Evolutionary conservation across 352 stramenopile species (phyloP), one percentile per base, ranked within the genome.

Genomic region (Phytophthora europaea): DNA sequence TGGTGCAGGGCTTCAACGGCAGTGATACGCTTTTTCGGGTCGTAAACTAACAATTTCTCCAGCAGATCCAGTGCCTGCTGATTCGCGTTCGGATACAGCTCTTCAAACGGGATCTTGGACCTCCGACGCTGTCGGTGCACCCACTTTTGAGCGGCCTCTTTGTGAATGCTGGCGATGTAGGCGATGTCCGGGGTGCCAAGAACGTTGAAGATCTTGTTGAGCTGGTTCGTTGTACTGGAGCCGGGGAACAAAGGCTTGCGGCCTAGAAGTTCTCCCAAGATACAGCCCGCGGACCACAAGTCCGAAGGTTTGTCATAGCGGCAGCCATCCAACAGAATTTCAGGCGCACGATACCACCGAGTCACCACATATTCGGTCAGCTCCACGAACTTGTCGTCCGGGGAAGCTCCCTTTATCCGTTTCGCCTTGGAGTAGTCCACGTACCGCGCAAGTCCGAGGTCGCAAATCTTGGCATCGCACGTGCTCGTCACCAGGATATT

Each of bases 401-500:
- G 52, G 4, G 71, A 65, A 8, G 71, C 55, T 0, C 65, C 67
- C 16, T 68, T 64, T 26, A 91, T 85, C 36, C 82, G 68, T 57
- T 83, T 93, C 3, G 80, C 76, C 40, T 83, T 83, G 2, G 79
- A 76, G 70, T 89, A 90, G 40, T 94, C 85, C 7, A 94, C 77
- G 33, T 86, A 93, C 0, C 89, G 79, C 23, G 96, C 96, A 22
- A 99, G 78, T 12, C 97, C 97, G 73, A 99, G 96, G 70, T 99
- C 97, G 67, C 97, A 99, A 70, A 99, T 90, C 67, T 98, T 98
- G 4, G 99, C 75, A 36, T 98, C 97, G 47, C 97, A 99, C 60
- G 98, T 97, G 75, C 97, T 97, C 40, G 98, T 99, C 4, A 99
- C 83, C n/a, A 99, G 73, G 72, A 99, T 96, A 75, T 99, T 99